Percentiles rank a stretch among this genome's conserved stretches.
phyloP scores from a whole-genome alignment of 2,329 filamentous ascomycete species.

The Penicillium sp. region DNA sequence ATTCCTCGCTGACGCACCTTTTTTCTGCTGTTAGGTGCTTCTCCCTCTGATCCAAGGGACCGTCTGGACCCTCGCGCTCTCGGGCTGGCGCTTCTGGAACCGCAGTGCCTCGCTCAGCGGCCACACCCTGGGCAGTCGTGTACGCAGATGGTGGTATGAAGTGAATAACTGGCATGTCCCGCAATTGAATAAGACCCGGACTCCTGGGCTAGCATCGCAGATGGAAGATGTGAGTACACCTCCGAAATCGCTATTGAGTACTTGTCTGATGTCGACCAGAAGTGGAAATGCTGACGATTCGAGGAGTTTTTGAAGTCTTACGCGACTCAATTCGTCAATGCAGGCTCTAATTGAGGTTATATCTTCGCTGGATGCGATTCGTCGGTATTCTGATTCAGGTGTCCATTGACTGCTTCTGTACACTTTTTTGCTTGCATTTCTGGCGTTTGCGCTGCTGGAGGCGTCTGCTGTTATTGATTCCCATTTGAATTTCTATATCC shows the following conservation, averaged over 20 bases:
- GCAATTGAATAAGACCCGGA: conserved; percentile 27
- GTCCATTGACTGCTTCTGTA: background rate
- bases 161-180: conserved; percentile 87
- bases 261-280: background rate
- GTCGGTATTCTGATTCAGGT: background rate
- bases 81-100: conserved; percentile 91
- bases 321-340: conserved; percentile 34
- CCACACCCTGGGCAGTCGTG: conserved; percentile 67
- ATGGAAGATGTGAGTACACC: conserved; percentile 44
- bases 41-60: conserved; percentile 85
- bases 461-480: conserved; percentile 10
- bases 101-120: conserved; percentile 71
- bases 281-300: conserved; percentile 27
- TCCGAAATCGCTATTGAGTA: background rate
- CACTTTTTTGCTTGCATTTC: conserved; percentile 16
- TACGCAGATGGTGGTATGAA: conserved; percentile 90
- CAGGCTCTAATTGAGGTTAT: conserved; percentile 28
- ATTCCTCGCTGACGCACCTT: conserved; percentile 5
- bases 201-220: conserved; percentile 36
- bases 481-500: conserved; percentile 7
- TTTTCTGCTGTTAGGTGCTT: conserved; percentile 58
- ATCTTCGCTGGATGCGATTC: conserved; percentile 4
- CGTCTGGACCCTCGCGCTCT: conserved; percentile 78
- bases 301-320: conserved; percentile 40
- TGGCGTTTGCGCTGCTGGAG: conserved; percentile 18